phyloP scores from a whole-genome alignment of 202 grass and related monocot species.

The Musa balbisiana region DNA sequence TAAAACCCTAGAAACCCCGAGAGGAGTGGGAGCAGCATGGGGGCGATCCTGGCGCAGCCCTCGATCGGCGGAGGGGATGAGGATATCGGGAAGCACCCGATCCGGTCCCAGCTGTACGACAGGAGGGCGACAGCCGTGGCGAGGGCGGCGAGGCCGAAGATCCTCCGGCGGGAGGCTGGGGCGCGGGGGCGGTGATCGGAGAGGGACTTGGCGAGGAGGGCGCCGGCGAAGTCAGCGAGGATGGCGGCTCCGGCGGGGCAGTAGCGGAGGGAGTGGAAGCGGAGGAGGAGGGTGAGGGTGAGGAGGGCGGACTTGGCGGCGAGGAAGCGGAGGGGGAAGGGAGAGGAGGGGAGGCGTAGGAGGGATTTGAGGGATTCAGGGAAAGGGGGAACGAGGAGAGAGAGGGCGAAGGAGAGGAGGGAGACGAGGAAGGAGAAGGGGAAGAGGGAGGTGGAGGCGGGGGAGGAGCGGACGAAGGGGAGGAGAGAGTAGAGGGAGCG shows the following conservation, averaged over 20 bases:
- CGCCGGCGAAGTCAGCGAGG: conserved; percentile 38
- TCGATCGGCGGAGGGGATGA: conserved; percentile 19
- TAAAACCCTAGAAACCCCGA: conserved; percentile 55
- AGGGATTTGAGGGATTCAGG: conserved; percentile 3
- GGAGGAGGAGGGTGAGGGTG: conserved; percentile 40
- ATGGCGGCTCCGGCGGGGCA: conserved; percentile 28
- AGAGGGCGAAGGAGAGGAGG: conserved; percentile 33
- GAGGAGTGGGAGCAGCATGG: conserved; percentile 52
- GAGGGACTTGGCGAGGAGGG: conserved; percentile 37
- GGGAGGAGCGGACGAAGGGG: conserved; percentile 36
- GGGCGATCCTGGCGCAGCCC: conserved; percentile 33
- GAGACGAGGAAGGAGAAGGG: conserved; percentile 48
- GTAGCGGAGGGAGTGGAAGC: conserved; percentile 44
- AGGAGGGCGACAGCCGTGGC: conserved; percentile 20
- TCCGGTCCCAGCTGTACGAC: conserved; percentile 37
- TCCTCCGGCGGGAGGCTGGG: conserved; percentile 13
- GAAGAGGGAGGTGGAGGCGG: conserved; percentile 45
- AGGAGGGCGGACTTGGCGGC: conserved; percentile 29
- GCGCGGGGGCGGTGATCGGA: conserved; percentile 19
- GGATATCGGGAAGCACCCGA: conserved; percentile 34
- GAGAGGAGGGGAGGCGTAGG: conserved; percentile 32
- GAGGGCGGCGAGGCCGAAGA: conserved; percentile 49
- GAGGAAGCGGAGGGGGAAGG: conserved; percentile 28
- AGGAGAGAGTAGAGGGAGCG: conserved; percentile 30
- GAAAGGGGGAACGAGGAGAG: conserved; percentile 26